Base-by-base conservation (phyloP, 805 yeast species). In the Starmerella lactis-condensi region DNA sequence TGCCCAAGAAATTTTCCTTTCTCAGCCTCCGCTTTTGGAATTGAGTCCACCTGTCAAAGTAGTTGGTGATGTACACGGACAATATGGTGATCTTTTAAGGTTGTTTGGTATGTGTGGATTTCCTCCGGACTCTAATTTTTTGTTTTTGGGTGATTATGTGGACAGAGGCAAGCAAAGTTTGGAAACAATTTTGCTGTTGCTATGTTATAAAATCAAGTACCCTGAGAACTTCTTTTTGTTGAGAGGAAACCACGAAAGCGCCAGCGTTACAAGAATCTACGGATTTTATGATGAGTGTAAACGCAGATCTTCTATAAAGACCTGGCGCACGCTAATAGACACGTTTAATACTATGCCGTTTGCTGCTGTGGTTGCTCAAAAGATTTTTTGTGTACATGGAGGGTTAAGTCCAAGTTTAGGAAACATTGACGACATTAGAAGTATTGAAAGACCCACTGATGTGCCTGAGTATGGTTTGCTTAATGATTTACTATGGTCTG, bases 221-320 rank as follows among this genome's bases (percentile, higher is more conserved):
- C 96, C 98, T 0, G 95, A 89, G 48, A 85, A 85, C 56, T 83
- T 89, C 54, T 89, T 85, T 53, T 56, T 89, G 36, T 61, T 89
- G 26, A 62, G 98, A 44, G 98, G 98, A 14, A 89, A 89, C 55
- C 98, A 89, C 57, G 98, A 89, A 58, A 79, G 93, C 55, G 95
- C 98, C 14, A 81, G 79, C 48, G 92, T 89, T 34, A 85, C 96
- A 2, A 69, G 94, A 41, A 93, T 89, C 20, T 89, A 89, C 54
- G 98, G 98, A 2, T 89, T 89, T 50, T 89, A 82, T 52, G 98
- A 89, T 56, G 98, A 89, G 57, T 89, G 98, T 61, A 89, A 89
- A 53, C 69, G 98, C 47, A 65, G 98, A 38, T 71, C 93, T 46
- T 78, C 75, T 48, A 69, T 83, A 46, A 89, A 85, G 51, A 76